Base-by-base conservation (phyloP, 306 rosid genomes). In the Alnus rubra region DNA sequence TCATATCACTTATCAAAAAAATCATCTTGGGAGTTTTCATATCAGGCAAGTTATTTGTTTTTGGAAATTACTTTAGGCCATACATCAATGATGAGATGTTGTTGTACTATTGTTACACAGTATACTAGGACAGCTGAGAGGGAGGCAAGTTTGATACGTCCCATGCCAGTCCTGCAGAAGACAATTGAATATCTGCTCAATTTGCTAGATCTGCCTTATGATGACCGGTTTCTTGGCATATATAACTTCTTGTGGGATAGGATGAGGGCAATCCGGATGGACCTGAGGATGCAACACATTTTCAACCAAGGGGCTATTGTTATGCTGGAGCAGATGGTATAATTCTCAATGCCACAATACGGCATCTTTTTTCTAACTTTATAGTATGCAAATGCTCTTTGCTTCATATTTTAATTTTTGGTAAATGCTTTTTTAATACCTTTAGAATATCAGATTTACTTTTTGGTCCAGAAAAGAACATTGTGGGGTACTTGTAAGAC, bases 191-290 rank as follows among this genome's bases (percentile, higher is more conserved):
- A 93, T 88, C 84, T 95, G 82, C 91, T 91, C 33, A 83, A 86
- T 82, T 88, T 95, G 87, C 90, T 95, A 47, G 86, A 90, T 84
- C 89, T 83, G 72, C 97, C 97, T 72, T 95, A 95, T 83, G 91
- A 83, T 79, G 93, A 93, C 71, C 84, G 74, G 78, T 87, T 93
- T 88, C 92, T 95, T 85, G 90, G 98, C 74, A 79, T 76, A 30
- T 95, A 95, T 83, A 95, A 95, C 84, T 95, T 95, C 81, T 83
- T 93, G 84, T 95, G 99, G 99, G 99, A 95, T 74, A 89, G 99
- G 90, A 95, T 95, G 99, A 91, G 98, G 77, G 97, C 99, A 44
- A 90, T 95, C 80, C 90, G 98, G 33, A 95, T 95, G 99, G 99
- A 95, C 85, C 87, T 95, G 69, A 88, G 99, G 84, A 95, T 95